These are phyloP conservation scores for Fusarium tjaetaba DNA, from an alignment of 2,329 filamentous ascomycete species.

Conservation along the genomic window DNA sequence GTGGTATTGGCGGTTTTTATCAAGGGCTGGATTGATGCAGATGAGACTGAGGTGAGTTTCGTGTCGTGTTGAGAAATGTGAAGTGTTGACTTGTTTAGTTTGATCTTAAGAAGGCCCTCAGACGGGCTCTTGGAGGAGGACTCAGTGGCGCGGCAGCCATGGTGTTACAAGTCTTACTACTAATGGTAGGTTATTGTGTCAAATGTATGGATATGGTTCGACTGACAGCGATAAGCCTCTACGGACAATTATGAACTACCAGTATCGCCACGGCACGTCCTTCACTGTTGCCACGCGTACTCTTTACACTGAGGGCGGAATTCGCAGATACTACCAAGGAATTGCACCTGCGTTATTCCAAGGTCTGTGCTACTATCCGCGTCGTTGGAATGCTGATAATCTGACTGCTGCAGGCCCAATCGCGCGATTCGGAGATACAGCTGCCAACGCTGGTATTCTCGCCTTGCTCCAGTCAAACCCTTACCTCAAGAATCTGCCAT, in stretches of 20 bases:
- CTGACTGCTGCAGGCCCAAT: conserved; percentile 49
- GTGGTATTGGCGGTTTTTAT: neutral
- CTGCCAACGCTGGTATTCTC: conserved; percentile 60
- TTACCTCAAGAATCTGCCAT: conserved; percentile 55
- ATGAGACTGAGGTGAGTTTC: conserved; percentile 17
- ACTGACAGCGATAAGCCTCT: conserved; percentile 49
- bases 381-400: rapidly evolving
- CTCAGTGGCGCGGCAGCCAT: conserved; percentile 60
- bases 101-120: conserved; percentile 56
- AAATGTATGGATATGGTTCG: rapidly evolving
- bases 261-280: conserved; percentile 57
- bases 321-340: conserved; percentile 58
- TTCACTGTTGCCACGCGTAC: conserved; percentile 53
- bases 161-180: conserved; percentile 57
- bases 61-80: rapidly evolving
- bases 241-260: conserved; percentile 62
- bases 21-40: conserved; percentile 19
- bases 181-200: conserved; percentile 51
- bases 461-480: conserved; percentile 58
- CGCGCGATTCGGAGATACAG: conserved; percentile 59
- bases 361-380: conserved; percentile 38
- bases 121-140: conserved; percentile 56
- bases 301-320: conserved; percentile 54
- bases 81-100: conserved; percentile 46
- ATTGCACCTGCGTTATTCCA: conserved; percentile 57